A percentile compares a stretch with the other conserved stretches of the same genome.
phyloP scores from a whole-genome alignment of 192 early-diverging fungal genomes.

The Linderina pennispora region DNA sequence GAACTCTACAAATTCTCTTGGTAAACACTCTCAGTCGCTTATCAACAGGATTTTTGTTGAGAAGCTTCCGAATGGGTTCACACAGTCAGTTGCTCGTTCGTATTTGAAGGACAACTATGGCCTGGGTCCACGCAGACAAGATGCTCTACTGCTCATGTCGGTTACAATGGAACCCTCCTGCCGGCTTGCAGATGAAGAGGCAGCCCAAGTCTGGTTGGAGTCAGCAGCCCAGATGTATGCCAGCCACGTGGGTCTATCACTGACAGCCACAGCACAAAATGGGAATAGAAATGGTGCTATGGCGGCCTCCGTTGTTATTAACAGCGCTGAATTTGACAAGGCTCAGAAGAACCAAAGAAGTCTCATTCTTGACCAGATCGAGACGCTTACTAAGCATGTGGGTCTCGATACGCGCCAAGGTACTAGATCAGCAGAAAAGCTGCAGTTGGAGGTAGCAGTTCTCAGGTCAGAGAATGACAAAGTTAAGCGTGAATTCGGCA shows the following conservation, averaged over 20 bases:
- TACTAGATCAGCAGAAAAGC: constrained; percentile 55
- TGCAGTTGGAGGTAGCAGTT: constrained; percentile 50
- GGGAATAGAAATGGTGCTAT: no score
- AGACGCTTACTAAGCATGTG: constrained; percentile 76
- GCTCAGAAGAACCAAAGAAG: constrained; percentile 66
- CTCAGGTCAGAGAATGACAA: constrained; percentile 73
- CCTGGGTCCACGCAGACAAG: constrained; percentile 69
- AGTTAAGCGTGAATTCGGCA: constrained; percentile 79
- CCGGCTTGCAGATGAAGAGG: constrained; percentile 64
- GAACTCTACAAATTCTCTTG: constrained; percentile 56
- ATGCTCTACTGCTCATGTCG: constrained; percentile 70
- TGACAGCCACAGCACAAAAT: no score
- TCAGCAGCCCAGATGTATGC: constrained; percentile 67
- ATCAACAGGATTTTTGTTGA: constrained; percentile 71
- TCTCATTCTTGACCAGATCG: constrained; percentile 76
- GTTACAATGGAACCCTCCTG: constrained; percentile 77
- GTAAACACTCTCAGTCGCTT: constrained; percentile 72
- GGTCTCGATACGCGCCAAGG: constrained; percentile 69
- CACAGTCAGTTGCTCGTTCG: constrained; percentile 63
- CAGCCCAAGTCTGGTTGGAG: constrained; percentile 81
- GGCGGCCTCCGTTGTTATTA: constrained; percentile 48
- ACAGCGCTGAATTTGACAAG: constrained; percentile 81
- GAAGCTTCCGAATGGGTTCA: constrained; percentile 94
- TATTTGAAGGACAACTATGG: constrained; percentile 67
- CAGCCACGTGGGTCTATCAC: constrained; percentile 63